phyloP scores from a whole-genome alignment of 2,329 filamentous ascomycete genomes.

The Calonectria ilicicola region DNA sequence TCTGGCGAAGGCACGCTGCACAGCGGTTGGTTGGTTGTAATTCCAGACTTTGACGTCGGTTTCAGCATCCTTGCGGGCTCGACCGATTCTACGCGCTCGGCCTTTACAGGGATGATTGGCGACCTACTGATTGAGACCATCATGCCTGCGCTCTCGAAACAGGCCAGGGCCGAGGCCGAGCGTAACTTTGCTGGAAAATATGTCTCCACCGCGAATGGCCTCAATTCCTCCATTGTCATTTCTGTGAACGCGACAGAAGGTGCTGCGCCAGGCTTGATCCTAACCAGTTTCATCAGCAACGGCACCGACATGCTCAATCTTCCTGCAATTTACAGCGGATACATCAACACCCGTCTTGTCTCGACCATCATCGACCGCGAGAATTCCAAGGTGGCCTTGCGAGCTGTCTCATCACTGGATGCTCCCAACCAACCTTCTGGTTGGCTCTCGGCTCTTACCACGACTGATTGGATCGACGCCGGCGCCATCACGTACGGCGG shows the following conservation, averaged over 20 bases:
- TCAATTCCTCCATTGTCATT: not conserved
- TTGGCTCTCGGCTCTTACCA: not conserved
- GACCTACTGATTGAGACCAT: conserved; percentile 22
- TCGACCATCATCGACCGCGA: not conserved
- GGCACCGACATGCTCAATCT: conserved; percentile 26
- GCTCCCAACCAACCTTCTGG: not conserved
- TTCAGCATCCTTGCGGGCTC: conserved; percentile 54
- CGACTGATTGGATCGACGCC: not conserved
- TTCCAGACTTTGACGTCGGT: conserved; percentile 57
- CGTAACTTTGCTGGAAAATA: conserved; percentile 22
- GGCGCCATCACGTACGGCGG: not conserved
- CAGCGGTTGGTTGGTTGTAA: conserved; percentile 51
- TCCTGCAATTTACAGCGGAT: not conserved
- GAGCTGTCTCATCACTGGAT: not conserved
- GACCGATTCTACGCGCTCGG: not conserved
- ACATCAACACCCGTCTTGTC: not conserved
- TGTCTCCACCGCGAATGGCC: not conserved
- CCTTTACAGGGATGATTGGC: conserved; percentile 13
- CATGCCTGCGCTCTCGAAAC: conserved; percentile 17
- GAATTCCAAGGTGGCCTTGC: not conserved
- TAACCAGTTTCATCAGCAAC: conserved; percentile 28
- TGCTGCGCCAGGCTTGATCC: conserved; percentile 9
- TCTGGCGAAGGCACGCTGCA: conserved; percentile 40
- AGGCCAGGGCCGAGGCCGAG: conserved; percentile 19
- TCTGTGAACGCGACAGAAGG: conserved; percentile 2